Percentiles rank a stretch among this genome's conserved stretches.
Evolutionary conservation across 768 basidiomycete genomes (phyloP).

Genomic region (Rhodotorula kratochvilovae): DNA sequence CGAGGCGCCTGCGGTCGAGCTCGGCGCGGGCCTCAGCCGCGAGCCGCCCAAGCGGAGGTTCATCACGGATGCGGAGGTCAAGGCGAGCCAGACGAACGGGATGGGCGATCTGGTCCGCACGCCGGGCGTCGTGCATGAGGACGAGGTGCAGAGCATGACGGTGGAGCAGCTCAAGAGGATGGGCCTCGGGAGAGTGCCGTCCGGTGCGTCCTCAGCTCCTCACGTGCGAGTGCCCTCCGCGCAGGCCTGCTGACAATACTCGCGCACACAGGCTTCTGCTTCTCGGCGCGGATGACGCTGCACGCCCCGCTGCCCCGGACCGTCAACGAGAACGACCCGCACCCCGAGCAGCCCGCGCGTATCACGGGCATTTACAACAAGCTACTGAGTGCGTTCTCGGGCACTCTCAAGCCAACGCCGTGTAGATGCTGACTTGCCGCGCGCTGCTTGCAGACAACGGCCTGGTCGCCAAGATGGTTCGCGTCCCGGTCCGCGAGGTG

Average conservation of each 20-base stretch:
- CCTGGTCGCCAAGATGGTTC: conserved; percentile 67
- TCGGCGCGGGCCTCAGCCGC: conserved; percentile 21
- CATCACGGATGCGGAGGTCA: conserved; percentile 8
- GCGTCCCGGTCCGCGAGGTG: conserved; percentile 69
- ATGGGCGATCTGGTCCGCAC: background rate
- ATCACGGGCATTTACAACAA: conserved; percentile 70
- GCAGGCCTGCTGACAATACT: background rate
- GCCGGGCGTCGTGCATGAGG: conserved; percentile 18
- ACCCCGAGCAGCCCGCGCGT: conserved; percentile 73
- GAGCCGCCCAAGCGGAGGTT: conserved; percentile 17
- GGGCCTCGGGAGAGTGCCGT: conserved; percentile 16
- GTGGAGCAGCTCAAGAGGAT: conserved; percentile 24
- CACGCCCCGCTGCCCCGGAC: conserved; percentile 60
- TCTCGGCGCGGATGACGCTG: conserved; percentile 76
- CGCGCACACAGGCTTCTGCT: conserved; percentile 48
- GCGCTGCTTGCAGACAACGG: conserved; percentile 49
- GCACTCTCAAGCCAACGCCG: too few relatives aligned
- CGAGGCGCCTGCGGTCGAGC: background rate
- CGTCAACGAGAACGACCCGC: conserved; percentile 53
- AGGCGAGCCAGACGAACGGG: background rate
- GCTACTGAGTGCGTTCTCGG: conserved; percentile 52
- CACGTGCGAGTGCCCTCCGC: too few relatives aligned
- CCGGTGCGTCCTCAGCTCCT: conserved; percentile 6
- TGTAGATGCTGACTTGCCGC: too few relatives aligned
- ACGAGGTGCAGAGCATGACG: conserved; percentile 15